Evolutionary conservation across 352 stramenopile species (phyloP), one percentile per base, ranked within the genome.

Genomic region (Pythium rhizo-oryzae): DNA sequence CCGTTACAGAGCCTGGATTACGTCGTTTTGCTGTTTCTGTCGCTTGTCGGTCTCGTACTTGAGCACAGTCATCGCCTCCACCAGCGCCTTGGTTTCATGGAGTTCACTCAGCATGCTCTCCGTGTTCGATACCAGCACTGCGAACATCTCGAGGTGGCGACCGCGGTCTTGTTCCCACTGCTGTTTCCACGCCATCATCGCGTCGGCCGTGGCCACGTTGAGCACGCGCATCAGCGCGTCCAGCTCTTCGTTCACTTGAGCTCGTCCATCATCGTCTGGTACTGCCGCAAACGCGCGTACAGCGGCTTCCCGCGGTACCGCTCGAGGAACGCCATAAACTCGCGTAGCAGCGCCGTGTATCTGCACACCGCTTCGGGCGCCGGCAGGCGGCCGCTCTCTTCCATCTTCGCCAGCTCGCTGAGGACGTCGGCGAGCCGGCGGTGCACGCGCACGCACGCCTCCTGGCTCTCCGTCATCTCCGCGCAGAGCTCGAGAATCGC

Each of bases 31-130:
- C 51, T 58, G 51, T 21, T 8, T 28, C 13, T 58, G 23, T 21
- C n/a, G n/a, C n/a, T 43, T 7, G 25, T 58, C 25, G 4, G 23
- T 39, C 19, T 43, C 18, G 28, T 44, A 43, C 51, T 43, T 41
- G 51, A 58, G 51, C 16, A 44, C 18, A 7, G 51, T 58, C 51
- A 58, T 58, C 7, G 28, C 28, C 19, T 58, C 51, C 11, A 58
- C n/a, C 47, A n/a, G n/a, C n/a, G n/a, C n/a, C n/a, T n/a, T n/a
- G n/a, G n/a, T n/a, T n/a, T n/a, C n/a, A n/a, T n/a, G n/a, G n/a
- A n/a, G n/a, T n/a, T n/a, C n/a, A n/a, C n/a, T n/a, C n/a, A n/a
- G n/a, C n/a, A n/a, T n/a, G n/a, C n/a, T n/a, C n/a, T n/a, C n/a
- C n/a, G n/a, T n/a, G n/a, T n/a, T n/a, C n/a, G n/a, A n/a, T n/a